phyloP scores from a whole-genome alignment of 257 asterid genomes.

The Solanum piurae region DNA sequence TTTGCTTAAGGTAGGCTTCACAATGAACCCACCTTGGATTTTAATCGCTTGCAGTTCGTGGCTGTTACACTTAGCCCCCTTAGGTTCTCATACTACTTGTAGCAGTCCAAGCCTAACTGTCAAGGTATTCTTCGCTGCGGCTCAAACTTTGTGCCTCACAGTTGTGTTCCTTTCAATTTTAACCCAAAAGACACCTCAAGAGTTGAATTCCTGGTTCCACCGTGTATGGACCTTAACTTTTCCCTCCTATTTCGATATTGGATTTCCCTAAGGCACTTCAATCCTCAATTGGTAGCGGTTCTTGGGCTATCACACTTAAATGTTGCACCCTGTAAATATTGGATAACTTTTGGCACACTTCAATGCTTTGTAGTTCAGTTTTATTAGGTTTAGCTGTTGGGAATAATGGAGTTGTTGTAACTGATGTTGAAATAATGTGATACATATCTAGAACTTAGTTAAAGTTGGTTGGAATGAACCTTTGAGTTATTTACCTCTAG shows the following conservation, averaged over 20 bases:
- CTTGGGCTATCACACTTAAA: neutral
- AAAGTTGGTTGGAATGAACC: neutral
- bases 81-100: neutral
- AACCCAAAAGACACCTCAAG: neutral
- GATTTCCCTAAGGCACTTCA: neutral
- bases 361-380: neutral
- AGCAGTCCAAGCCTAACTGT: neutral
- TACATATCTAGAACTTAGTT: neutral
- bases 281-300: neutral
- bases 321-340: neutral
- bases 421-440: neutral
- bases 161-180: neutral
- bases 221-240: neutral
- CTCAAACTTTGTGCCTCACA: neutral
- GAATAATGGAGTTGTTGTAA: neutral
- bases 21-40: neutral
- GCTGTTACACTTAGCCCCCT: neutral
- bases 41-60: neutral
- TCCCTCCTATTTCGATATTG: neutral
- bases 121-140: neutral
- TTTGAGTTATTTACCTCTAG: neutral
- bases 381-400: neutral
- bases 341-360: neutral
- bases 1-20: neutral
- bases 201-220: neutral